Percentiles rank a stretch among this genome's conserved stretches.
Evolutionary conservation across 371 early-diverging fungal genomes (phyloP).

Genomic region (Fennellomyces sp.): DNA sequence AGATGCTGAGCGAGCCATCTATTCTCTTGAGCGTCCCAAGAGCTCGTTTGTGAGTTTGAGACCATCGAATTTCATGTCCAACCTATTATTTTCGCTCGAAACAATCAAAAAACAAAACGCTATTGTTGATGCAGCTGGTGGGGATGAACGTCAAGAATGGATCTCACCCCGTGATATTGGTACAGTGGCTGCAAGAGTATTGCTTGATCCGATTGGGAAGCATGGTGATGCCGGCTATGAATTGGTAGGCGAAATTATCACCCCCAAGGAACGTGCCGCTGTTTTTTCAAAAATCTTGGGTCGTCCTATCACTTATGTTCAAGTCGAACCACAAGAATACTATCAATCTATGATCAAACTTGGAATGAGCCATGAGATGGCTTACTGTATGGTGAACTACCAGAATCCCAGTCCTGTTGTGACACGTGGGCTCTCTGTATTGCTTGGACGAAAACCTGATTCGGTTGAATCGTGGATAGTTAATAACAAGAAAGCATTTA

Average conservation of each 20-base stretch:
- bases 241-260: constrained; percentile 4
- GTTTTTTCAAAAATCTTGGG: constrained; percentile 12
- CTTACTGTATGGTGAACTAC: background rate
- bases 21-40: constrained; percentile 19
- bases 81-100: background rate
- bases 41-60: constrained; percentile 16
- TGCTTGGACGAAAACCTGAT: constrained; percentile 19
- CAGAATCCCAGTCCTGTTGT: background rate
- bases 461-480: constrained; percentile 12
- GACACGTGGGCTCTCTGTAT: constrained; percentile 6
- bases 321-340: background rate
- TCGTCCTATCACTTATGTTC: constrained; percentile 5
- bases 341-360: background rate
- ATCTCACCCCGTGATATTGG: constrained; percentile 20
- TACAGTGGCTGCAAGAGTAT: constrained; percentile 10
- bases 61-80: constrained; percentile 18
- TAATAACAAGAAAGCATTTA: constrained; percentile 10
- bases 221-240: constrained; percentile 22
- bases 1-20: constrained; percentile 26
- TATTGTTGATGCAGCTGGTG: background rate
- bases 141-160: constrained; percentile 9
- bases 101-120: background rate
- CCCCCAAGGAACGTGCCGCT: constrained; percentile 12
- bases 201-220: constrained; percentile 16
- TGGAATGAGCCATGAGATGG: background rate